A percentile compares a stretch with the other conserved stretches of the same genome.
Conservation (phyloP, 495 filamentous ascomycete species). For the Rhypophila decipiens region DNA sequence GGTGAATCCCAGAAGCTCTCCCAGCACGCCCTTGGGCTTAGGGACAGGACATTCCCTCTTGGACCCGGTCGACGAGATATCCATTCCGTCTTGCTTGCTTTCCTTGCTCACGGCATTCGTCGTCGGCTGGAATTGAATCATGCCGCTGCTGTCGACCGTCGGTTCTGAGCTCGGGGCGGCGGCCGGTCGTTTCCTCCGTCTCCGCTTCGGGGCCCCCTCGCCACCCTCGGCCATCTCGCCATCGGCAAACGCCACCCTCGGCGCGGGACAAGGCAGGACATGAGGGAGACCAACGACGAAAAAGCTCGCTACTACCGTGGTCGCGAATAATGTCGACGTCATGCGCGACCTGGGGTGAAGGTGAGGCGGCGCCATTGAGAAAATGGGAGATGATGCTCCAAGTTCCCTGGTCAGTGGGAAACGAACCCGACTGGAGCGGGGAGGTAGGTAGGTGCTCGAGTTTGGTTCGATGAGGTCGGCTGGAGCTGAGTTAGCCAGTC, state of each 20-base stretch:
- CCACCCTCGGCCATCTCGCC: constrained; percentile 51
- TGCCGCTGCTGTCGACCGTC: constrained; percentile 33
- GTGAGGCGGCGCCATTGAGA: constrained; percentile 75
- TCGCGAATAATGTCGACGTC: constrained; percentile 88
- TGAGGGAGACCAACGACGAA: constrained; percentile 89
- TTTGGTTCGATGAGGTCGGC: too few relatives aligned
- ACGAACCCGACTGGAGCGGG: not conserved
- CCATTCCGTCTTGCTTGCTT: constrained; percentile 3
- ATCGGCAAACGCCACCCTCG: constrained; percentile 66
- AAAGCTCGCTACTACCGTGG: constrained; percentile 86
- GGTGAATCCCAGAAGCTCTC: constrained; percentile 66
- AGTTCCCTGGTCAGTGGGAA: too few relatives aligned
- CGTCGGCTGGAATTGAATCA: constrained; percentile 23
- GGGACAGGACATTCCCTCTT: constrained; percentile 72
- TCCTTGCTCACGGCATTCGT: not conserved
- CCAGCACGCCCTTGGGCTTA: constrained; percentile 70
- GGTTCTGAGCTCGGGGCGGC: constrained; percentile 11
- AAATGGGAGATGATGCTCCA: not conserved
- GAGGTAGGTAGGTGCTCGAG: not conserved
- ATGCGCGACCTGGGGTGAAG: constrained; percentile 88
- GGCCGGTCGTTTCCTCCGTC: constrained; percentile 28
- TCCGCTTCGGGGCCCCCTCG: constrained; percentile 34
- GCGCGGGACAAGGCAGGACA: constrained; percentile 85
- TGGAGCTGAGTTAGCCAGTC: too few relatives aligned
- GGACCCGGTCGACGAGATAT: constrained; percentile 5